Evolutionary conservation across 1,284 basidiomycete species (phyloP), one percentile per base, ranked within the genome.

Genomic region (Bjerkandera adusta): DNA sequence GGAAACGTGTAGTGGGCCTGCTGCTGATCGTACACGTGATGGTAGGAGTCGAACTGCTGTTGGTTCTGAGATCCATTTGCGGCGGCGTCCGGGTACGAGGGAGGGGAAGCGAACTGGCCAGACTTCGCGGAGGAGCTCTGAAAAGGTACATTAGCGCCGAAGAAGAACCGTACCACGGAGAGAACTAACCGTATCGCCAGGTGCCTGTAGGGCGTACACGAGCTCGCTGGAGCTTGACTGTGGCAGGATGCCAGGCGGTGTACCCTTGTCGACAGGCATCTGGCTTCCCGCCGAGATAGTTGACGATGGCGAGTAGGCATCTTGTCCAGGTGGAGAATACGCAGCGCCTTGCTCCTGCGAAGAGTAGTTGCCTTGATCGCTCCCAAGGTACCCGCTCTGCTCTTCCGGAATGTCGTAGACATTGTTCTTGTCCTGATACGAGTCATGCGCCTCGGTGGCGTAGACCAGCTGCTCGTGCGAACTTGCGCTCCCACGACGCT

Each of bases 161-260:
- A 26, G 5, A 15, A 27, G 11, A 6, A 20, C 24, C 12, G 10
- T n/a, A 13, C 11, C 20, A 26, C 13, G 10, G 10, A 10, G 12
- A 21, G 13, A 11, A 34, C 29, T 39, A 5, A 18, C 37, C 36
- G 33, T 25, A 15, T 11, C 26, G 1, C 33, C 33, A 7, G 20
- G 20, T 3, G 36, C 29, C 4, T 45, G 48, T 25, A 50, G 34
- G 16, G 48, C 48, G 27, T 50, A 46, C 32, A 32, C 38, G 7
- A 50, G 48, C 33, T 48, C 47, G 26, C 47, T 48, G 20, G 48
- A 45, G 32, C 22, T 22, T 21, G 43, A 38, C 16, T 34, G 36
- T 10, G 24, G 30, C n/a, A 43, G 13, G n/a, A n/a, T n/a, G n/a
- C n/a, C n/a, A n/a, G n/a, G n/a, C n/a, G n/a, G n/a, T n/a, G n/a